Conservation (phyloP, 768 basidiomycete genomes). For the Russula sp. region DNA sequence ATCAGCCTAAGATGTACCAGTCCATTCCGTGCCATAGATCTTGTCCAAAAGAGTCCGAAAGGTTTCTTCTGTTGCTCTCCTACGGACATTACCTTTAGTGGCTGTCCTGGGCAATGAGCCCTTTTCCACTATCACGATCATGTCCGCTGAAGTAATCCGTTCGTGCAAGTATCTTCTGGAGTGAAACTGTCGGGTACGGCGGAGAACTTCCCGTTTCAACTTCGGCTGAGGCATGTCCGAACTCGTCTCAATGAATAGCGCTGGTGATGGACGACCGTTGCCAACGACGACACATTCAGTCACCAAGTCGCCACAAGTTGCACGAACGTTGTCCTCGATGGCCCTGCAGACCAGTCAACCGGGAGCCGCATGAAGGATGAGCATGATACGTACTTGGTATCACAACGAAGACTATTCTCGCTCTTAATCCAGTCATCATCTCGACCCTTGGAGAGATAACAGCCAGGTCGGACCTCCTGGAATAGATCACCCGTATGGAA, state of each 20-base stretch:
- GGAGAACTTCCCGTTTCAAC: slow-evolving; percentile 64
- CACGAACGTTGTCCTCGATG: slow-evolving; percentile 70
- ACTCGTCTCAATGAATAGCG: slow-evolving; percentile 63
- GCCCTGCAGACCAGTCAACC: slow-evolving; percentile 33
- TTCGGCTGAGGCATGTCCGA: slow-evolving; percentile 43
- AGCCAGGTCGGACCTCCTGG: slow-evolving; percentile 49
- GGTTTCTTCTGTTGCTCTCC: slow-evolving; percentile 64
- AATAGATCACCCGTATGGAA: slow-evolving; percentile 84
- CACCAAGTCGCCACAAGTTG: slow-evolving; percentile 57
- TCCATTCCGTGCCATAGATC: slow-evolving; percentile 36
- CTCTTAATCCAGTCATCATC: slow-evolving; percentile 86
- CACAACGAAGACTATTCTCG: slow-evolving; percentile 69
- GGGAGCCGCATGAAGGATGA: neutral
- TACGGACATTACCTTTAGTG: slow-evolving; percentile 77
- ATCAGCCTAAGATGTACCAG: slow-evolving; percentile 6
- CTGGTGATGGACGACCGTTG: slow-evolving; percentile 65
- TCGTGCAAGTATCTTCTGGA: slow-evolving; percentile 71
- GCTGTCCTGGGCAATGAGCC: slow-evolving; percentile 69
- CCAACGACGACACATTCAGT: slow-evolving; percentile 74
- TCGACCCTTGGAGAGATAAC: slow-evolving; percentile 60
- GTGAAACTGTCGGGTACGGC: slow-evolving; percentile 68
- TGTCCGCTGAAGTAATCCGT: slow-evolving; percentile 54
- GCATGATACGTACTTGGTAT: slow-evolving; percentile 46
- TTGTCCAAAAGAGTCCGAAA: slow-evolving; percentile 51
- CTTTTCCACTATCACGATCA: slow-evolving; percentile 59